Evolutionary conservation across 345 rosid species (phyloP), one percentile per base, ranked within the genome.

Genomic region (Aquilaria yunnanensis): DNA sequence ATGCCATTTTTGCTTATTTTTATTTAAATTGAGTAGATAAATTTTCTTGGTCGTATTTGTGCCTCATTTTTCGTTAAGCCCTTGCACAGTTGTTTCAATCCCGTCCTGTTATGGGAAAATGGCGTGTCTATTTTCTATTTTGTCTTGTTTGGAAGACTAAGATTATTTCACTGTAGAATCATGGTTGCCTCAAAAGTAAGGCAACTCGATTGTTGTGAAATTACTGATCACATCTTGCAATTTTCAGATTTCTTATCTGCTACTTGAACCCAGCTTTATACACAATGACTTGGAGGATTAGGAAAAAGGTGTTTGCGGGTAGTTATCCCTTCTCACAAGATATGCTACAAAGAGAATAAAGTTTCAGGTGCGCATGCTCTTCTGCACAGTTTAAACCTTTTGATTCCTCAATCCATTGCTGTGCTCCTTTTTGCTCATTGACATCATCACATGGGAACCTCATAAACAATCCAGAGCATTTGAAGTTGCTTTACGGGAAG

Each of bases 391-490:
- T 57, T 57, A 63, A 58, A 60, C 61, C 53, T 31, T 33, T 45
- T 41, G 53, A 48, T 59, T 69, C 56, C 47, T 5, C 8, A 53
- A 2, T 37, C 5, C 43, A 37, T 9, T 37, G 49, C 29, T 43
- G 48, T 10, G 56, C 53, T 32, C 54, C 23, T 52, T 46, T 51
- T 47, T 47, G 14, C 54, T 55, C 29, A 14, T 34, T 58, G 65
- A 56, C 76, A 64, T 70, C 43, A 37, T 37, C 43, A 37, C 43
- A 3, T 37, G 43, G 43, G 72, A 49, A 61, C n/a, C 14, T 72
- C 77, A 71, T 56, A 56, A 52, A 62, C 33, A 61, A 54, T 54
- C 37, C 66, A 57, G 66, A 49, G 66, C 60, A 53, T 13, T 48
- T 10, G 33, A 57, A 59, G 57, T 57, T 64, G 54, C 62, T 37